phyloP scores from a whole-genome alignment of 2,329 filamentous ascomycete species.

The Penicillium frequentans region DNA sequence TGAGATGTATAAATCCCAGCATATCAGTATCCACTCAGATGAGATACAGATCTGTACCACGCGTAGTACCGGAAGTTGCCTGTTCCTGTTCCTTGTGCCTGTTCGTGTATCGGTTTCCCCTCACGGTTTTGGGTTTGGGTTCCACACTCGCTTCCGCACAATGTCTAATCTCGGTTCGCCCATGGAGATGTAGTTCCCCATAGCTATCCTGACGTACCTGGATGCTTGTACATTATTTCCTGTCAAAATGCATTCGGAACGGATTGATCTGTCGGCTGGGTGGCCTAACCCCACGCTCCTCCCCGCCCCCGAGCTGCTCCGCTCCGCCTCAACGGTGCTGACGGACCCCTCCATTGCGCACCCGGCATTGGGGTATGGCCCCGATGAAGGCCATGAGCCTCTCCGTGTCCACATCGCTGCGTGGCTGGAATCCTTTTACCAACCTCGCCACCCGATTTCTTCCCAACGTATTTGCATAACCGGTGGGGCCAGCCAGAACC shows the following conservation, averaged over 20 bases:
- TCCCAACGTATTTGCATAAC: conserved; percentile 72
- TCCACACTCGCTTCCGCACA: conserved; percentile 11
- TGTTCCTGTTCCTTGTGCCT: not conserved
- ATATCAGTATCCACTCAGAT: not conserved
- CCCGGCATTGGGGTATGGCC: conserved; percentile 74
- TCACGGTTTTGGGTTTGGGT: not conserved
- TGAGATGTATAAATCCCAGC: not conserved
- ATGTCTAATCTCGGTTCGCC: conserved; percentile 12
- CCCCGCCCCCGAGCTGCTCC: conserved; percentile 62
- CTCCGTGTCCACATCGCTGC: conserved; percentile 66
- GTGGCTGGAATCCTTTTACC: conserved; percentile 70
- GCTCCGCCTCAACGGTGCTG: conserved; percentile 62
- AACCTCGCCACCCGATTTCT: conserved; percentile 42
- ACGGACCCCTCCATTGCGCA: conserved; percentile 58
- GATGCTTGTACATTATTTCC: not conserved
- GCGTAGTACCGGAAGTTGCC: not conserved
- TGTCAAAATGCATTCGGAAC: conserved; percentile 3
- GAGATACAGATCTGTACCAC: not conserved
- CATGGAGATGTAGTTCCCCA: not conserved
- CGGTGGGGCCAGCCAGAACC: conserved; percentile 80
- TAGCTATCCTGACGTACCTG: not conserved
- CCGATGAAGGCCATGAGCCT: conserved; percentile 72
- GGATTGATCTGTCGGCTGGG: conserved; percentile 47
- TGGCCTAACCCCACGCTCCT: conserved; percentile 60
- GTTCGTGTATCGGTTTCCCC: not conserved